phyloP scores from a whole-genome alignment of 169 alveolate species.

The Perkinsus olseni region DNA sequence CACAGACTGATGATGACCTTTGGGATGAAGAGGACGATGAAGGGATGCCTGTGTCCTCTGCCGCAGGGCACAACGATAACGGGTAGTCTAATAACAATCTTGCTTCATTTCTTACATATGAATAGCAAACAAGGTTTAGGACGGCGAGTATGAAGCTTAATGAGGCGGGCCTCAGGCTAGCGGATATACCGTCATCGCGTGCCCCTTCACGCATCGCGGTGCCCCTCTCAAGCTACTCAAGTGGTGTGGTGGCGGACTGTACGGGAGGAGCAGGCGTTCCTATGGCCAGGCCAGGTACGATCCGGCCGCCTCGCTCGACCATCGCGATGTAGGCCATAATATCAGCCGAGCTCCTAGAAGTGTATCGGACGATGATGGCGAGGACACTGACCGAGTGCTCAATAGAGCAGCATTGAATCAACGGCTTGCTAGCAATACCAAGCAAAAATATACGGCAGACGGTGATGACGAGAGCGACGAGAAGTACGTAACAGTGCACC shows the following conservation, averaged over 20 bases:
- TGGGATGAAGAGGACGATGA: not conserved
- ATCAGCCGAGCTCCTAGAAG: no score
- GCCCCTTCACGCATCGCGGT: not conserved
- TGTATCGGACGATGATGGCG: not conserved
- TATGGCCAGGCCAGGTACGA: not conserved
- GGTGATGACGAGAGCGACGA: not conserved
- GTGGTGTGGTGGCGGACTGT: not conserved
- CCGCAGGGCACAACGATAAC: no score
- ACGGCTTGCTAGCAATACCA: not conserved
- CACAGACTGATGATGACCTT: not conserved
- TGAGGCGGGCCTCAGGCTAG: not conserved
- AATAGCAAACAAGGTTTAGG: no score
- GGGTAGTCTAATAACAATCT: no score
- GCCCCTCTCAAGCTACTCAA: not conserved
- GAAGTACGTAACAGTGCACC: not conserved
- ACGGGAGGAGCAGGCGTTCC: not conserved
- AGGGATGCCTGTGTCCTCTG: not conserved
- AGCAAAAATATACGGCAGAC: not conserved
- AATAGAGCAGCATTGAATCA: not conserved
- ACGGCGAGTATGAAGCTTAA: not conserved
- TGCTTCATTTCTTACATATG: no score
- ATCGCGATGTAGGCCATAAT: no score
- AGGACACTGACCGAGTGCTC: not conserved
- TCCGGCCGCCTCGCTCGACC: not conserved
- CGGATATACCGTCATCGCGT: not conserved